phyloP scores from a whole-genome alignment of 345 rosid genomes.

The Sapria himalayana region DNA sequence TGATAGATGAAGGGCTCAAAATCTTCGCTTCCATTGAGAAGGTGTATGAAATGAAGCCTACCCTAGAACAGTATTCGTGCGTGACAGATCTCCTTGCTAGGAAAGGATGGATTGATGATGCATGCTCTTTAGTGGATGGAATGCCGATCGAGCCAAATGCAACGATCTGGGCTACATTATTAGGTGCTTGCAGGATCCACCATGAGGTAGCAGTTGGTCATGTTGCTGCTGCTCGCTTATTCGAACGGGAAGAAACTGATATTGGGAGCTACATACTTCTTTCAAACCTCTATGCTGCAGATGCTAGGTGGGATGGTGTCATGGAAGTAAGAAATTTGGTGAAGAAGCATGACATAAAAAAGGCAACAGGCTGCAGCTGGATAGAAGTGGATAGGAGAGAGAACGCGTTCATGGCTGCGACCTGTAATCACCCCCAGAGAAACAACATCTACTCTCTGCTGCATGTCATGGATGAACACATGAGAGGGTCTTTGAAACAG shows the following conservation, averaged over 20 bases:
- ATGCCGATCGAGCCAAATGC: slow-evolving; percentile 54
- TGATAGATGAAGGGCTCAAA: slow-evolving; percentile 43
- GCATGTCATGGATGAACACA: slow-evolving; percentile 26
- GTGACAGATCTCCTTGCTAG: slow-evolving; percentile 80
- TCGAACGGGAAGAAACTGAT: slow-evolving; percentile 34
- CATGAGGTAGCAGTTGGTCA: slow-evolving; percentile 42
- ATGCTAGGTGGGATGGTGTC: slow-evolving; percentile 59
- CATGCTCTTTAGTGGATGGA: slow-evolving; percentile 32
- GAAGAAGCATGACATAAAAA: slow-evolving; percentile 44
- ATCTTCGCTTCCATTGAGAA: slow-evolving; percentile 35
- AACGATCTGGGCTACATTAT: slow-evolving; percentile 50
- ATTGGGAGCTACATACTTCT: slow-evolving; percentile 47
- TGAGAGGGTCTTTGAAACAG: slow-evolving; percentile 35
- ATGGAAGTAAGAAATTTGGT: slow-evolving; percentile 52
- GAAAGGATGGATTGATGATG: slow-evolving; percentile 51
- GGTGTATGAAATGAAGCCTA: slow-evolving; percentile 32
- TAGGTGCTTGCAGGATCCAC: slow-evolving; percentile 58
- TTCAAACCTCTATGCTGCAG: slow-evolving; percentile 80
- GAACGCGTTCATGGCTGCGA: slow-evolving; percentile 55
- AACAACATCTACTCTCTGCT: slow-evolving; percentile 20
- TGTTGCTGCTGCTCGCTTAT: slow-evolving; percentile 33
- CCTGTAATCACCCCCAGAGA: slow-evolving; percentile 41
- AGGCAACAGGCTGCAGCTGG: slow-evolving; percentile 88
- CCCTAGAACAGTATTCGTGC: slow-evolving; percentile 56
- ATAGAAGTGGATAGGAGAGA: slow-evolving; percentile 44